Conservation (phyloP, 1,284 basidiomycete species). For the Trametes polyzona region DNA sequence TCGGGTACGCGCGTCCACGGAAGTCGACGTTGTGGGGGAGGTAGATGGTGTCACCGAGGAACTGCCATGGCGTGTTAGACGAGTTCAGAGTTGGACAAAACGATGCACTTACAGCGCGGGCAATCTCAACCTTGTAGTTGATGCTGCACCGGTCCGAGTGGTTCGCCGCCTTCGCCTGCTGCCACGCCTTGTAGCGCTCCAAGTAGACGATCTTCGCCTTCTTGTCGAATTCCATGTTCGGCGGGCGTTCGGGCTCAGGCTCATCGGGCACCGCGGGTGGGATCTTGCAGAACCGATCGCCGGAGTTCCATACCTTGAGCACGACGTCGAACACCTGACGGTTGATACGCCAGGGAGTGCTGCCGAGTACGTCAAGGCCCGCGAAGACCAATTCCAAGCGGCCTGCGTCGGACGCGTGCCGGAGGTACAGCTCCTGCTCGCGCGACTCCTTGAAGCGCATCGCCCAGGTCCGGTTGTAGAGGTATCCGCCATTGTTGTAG, state of each 20-base stretch:
- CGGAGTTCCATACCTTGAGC: slow-evolving; percentile 83
- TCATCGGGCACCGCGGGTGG: slow-evolving; percentile 68
- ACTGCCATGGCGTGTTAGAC: slow-evolving; percentile 46
- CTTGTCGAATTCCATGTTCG: slow-evolving; percentile 68
- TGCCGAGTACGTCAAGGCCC: slow-evolving; percentile 89
- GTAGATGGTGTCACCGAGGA: slow-evolving; percentile 87
- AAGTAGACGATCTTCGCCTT: slow-evolving; percentile 66
- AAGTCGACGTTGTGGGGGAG: slow-evolving; percentile 99
- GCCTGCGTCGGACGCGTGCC: slow-evolving; percentile 74
- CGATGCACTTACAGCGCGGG: slow-evolving; percentile 71
- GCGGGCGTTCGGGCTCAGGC: slow-evolving; percentile 69
- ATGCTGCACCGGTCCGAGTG: slow-evolving; percentile 93
- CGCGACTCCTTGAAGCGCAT: slow-evolving; percentile 95
- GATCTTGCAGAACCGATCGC: slow-evolving; percentile 76
- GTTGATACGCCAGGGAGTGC: slow-evolving; percentile 94
- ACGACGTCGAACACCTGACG: slow-evolving; percentile 75
- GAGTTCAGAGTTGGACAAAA: slow-evolving; percentile 1
- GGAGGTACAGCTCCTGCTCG: slow-evolving; percentile 86
- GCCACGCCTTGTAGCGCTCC: slow-evolving; percentile 61
- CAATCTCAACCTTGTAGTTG: slow-evolving; percentile 98
- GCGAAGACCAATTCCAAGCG: slow-evolving; percentile 88
- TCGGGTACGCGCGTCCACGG: slow-evolving; percentile 95
- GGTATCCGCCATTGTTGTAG: slow-evolving; percentile 80
- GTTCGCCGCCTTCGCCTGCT: slow-evolving; percentile 73
- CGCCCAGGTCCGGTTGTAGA: slow-evolving; percentile 41